Evolutionary conservation across 805 yeast species (phyloP).

Genomic region (Pichia pseudocactophila): DNA sequence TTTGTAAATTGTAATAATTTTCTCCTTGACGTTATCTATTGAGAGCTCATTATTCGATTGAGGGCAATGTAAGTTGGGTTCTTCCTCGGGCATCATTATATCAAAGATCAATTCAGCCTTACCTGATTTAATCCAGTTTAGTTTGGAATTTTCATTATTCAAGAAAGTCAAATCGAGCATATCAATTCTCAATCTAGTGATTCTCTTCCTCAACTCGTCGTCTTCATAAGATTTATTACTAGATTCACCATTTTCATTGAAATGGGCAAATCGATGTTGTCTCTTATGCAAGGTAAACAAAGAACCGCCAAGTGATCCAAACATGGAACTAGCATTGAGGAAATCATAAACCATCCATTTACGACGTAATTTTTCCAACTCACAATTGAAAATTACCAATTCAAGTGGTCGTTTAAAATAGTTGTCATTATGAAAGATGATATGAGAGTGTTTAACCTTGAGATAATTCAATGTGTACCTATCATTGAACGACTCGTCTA

Average conservation of each 20-base stretch:
- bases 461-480: conserved; percentile 33
- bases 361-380: conserved; percentile 50
- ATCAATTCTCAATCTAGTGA: conserved; percentile 37
- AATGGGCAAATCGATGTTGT: conserved; percentile 47
- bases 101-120: conserved; percentile 64
- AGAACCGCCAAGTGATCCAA: conserved; percentile 69
- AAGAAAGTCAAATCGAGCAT: conserved; percentile 27
- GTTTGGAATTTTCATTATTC: conserved; percentile 32
- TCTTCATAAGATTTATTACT: conserved; percentile 17
- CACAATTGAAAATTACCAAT: conserved; percentile 56
- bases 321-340: conserved; percentile 58
- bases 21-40: conserved; percentile 5
- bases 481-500: conserved; percentile 19
- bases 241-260: conserved; percentile 18
- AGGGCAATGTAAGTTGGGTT: not conserved
- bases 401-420: conserved; percentile 30
- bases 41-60: conserved; percentile 6
- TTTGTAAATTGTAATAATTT: conserved; percentile 6
- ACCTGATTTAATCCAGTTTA: conserved; percentile 68
- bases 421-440: conserved; percentile 25
- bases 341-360: conserved; percentile 55
- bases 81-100: conserved; percentile 51
- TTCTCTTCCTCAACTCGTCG: conserved; percentile 37
- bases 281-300: conserved; percentile 70
- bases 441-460: conserved; percentile 43